phyloP scores from a whole-genome alignment of 179 eudicot genomes.

The Drosera spatulata region DNA sequence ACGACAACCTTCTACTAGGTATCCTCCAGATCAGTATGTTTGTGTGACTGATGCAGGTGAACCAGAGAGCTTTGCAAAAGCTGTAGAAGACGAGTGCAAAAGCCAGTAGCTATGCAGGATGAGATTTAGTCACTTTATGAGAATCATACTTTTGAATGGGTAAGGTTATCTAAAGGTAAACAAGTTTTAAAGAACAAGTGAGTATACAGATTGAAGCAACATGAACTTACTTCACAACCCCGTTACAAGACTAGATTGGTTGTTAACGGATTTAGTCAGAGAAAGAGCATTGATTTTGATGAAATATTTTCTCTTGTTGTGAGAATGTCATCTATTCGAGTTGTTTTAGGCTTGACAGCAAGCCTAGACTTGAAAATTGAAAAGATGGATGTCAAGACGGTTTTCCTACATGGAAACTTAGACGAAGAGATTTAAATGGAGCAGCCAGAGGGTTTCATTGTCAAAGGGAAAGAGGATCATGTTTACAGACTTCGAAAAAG shows the following conservation, averaged over 20 bases:
- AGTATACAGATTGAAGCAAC: background rate
- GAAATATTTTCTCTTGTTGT: background rate
- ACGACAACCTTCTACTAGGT: no score
- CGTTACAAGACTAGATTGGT: background rate
- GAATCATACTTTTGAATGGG: background rate
- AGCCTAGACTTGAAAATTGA: background rate
- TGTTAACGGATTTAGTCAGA: background rate
- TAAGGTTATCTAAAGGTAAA: background rate
- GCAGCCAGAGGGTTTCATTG: background rate
- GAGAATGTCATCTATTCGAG: background rate
- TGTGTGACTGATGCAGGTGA: no score
- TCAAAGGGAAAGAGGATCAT: background rate
- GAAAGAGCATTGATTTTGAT: background rate
- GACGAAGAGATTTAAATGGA: background rate
- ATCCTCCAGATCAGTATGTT: no score
- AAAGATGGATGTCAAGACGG: background rate
- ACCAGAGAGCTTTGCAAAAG: no score
- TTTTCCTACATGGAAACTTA: background rate
- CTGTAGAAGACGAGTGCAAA: no score
- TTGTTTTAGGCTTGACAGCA: background rate
- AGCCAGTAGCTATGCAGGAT: no score
- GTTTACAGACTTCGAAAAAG: background rate
- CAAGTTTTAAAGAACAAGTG: background rate
- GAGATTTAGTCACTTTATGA: background rate
- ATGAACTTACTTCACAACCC: background rate